These are phyloP conservation scores for Panicum virgatum DNA, from an alignment of 202 grass and related monocot genomes.

Conservation along the genomic window DNA sequence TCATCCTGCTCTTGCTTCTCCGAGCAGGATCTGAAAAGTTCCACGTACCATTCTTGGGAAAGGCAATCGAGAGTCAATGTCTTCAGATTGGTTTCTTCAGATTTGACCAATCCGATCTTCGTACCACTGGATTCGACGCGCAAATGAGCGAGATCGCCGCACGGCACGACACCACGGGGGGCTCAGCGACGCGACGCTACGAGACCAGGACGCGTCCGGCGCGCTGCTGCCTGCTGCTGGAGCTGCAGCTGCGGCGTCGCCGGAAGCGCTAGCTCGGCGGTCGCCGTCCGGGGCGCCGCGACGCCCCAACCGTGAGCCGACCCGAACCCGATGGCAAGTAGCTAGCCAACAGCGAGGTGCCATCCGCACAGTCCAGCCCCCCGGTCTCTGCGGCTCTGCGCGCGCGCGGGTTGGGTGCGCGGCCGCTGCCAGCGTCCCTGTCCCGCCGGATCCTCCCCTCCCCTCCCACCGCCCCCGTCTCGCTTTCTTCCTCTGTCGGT, in stretches of 20 bases:
- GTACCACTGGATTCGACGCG: not conserved
- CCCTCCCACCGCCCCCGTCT: not conserved
- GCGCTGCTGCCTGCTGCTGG: too few relatives aligned
- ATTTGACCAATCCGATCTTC: not conserved
- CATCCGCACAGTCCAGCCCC: too few relatives aligned
- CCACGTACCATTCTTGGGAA: not conserved
- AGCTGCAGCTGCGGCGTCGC: not conserved
- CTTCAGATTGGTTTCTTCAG: not conserved
- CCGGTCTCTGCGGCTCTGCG: too few relatives aligned
- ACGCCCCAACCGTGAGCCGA: constrained; percentile 34
- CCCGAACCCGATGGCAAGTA: not conserved
- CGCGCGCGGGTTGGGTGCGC: constrained; percentile 8
- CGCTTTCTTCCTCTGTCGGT: constrained; percentile 16
- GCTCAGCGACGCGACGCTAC: too few relatives aligned
- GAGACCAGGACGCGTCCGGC: not conserved
- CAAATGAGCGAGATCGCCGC: too few relatives aligned
- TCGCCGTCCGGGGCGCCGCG: constrained; percentile 36
- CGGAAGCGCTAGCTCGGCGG: constrained; percentile 7
- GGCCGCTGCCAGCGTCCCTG: constrained; percentile 31
- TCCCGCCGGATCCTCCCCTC: constrained; percentile 28
- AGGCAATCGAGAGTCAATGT: not conserved
- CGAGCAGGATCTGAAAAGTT: not conserved
- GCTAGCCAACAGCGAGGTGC: too few relatives aligned
- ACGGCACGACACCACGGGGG: too few relatives aligned
- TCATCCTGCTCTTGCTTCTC: not conserved